Evolutionary conservation across 169 alveolate genomes (phyloP), one percentile per base, ranked within the genome.

Genomic region (Neospora caninum): DNA sequence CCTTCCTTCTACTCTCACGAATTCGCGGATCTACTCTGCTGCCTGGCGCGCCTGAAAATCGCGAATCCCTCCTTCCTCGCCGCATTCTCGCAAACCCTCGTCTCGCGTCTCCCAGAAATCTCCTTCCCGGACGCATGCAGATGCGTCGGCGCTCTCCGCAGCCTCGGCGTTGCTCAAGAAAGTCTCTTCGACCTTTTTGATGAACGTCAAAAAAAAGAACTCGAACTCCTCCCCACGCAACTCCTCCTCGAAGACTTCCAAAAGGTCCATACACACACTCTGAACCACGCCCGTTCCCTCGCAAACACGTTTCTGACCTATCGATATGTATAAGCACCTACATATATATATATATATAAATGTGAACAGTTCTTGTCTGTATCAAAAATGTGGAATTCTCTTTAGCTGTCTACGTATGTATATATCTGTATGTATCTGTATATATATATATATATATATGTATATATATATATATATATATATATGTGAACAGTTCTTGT

Each of bases 31-130:
- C 7, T 73, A 6, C 84, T 73, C 84, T 73, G 84, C 84, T 73
- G 84, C 84, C 84, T 73, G 16, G 84, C 84, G 49, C 84, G 84
- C 42, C 84, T 73, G 43, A 31, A 36, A 31, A 73, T 73, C 84
- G 84, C 84, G 27, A 73, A 73, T 36, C 45, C 84, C 27, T 10
- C 84, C 42, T 73, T 73, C 42, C 84, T 73, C 39, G 2, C 39
- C 16, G 18, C 45, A 1, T 73, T 73, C 84, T 18, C 45, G 42
- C 22, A 36, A 22, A 22, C 39, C 9, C 84, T 73, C 42, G 84
- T n/a, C 25, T 18, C 84, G 16, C 25, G 49, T 2, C 45, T 36
- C 25, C 45, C 84, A 0, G 49, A 34, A 36, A 18, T 73, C 84
- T 1, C 84, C 42, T 73, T 73, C 84, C 42, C 84, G 1, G 84